Evolutionary conservation across 768 basidiomycete species (phyloP), one percentile per base, ranked within the genome.

Genomic region (Lactarius deliciosus): DNA sequence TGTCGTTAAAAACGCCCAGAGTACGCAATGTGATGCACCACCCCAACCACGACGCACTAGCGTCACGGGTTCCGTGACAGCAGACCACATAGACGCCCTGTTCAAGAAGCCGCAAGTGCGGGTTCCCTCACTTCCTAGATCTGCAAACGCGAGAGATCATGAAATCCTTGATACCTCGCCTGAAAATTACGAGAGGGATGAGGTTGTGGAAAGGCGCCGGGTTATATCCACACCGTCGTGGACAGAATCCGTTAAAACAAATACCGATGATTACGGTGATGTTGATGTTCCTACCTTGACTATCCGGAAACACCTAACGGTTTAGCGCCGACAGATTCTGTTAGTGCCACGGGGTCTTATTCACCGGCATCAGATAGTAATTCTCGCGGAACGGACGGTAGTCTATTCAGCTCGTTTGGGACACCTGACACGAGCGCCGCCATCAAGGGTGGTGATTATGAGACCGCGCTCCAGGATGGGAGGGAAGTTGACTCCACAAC

Each of bases 1-100:
- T 22, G 55, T 32, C 20, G 20, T 61, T 11, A 61, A 54, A 47
- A 63, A 64, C 28, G 36, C 36, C n/a, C 57, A 50, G 13, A n/a
- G 18, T 18, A 25, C 2, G 11, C 34, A 34, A 59, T n/a, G 22
- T n/a, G 36, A 56, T 50, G 20, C 30, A 20, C n/a, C 3, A 5
- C 11, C 10, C 7, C 60, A 36, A 16, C 36, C 40, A 38, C 55
- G 36, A 25, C 60, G 43, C 18, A 4, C 22, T 28, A 36, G 28
- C 25, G 45, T 64, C 25, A 61, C 34, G 28, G 40, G 47, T 32
- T 34, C 56, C 22, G n/a, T 40, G 18, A 50, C 22, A 1, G 30
- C 38, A 34, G 60, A 62, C 3, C 25, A 59, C 15, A n/a, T 15
- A 25, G 56, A 66, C 28, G 22, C 45, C 28, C 15, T 63, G 25